phyloP scores from a whole-genome alignment of 2,329 filamentous ascomycete species.

The Fusarium palustre region DNA sequence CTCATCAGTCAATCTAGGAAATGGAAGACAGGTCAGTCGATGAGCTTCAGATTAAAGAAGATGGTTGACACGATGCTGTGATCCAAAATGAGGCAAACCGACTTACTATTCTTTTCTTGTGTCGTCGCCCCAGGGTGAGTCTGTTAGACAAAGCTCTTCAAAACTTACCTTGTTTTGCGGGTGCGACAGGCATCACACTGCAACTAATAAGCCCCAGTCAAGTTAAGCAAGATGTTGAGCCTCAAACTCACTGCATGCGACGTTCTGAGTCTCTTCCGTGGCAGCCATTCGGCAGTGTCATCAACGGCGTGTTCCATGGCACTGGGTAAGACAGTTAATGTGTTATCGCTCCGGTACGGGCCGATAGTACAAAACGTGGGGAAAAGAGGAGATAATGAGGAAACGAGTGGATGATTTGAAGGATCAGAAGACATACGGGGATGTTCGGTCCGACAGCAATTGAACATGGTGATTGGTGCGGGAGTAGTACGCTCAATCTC shows the following conservation, averaged over 20 bases:
- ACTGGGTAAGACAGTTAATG: constrained; percentile 10
- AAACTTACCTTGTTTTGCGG: constrained; percentile 59
- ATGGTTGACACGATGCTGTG: too few relatives aligned
- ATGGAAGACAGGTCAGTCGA: not conserved
- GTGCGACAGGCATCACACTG: constrained; percentile 62
- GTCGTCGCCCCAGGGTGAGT: not conserved
- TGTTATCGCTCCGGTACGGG: constrained; percentile 50
- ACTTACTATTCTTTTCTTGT: not conserved
- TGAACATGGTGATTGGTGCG: constrained; percentile 31
- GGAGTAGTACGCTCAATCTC: constrained; percentile 1
- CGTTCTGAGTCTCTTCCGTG: constrained; percentile 56
- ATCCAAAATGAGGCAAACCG: not conserved
- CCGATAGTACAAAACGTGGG: constrained; percentile 44
- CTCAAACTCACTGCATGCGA: constrained; percentile 55
- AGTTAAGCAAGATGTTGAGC: not conserved
- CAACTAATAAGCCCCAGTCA: not conserved
- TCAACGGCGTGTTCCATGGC: constrained; percentile 43
- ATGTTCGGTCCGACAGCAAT: constrained; percentile 29
- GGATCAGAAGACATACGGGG: constrained; percentile 13
- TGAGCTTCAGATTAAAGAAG: not conserved
- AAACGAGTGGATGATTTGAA: constrained; percentile 17
- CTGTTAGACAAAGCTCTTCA: not conserved
- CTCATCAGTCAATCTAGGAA: constrained; percentile 15
- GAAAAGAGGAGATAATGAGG: constrained; percentile 33
- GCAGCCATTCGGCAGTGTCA: constrained; percentile 47